These are phyloP conservation scores for Tephrocybe sp. DNA, from an alignment of 768 basidiomycete species.

Conservation along the genomic window DNA sequence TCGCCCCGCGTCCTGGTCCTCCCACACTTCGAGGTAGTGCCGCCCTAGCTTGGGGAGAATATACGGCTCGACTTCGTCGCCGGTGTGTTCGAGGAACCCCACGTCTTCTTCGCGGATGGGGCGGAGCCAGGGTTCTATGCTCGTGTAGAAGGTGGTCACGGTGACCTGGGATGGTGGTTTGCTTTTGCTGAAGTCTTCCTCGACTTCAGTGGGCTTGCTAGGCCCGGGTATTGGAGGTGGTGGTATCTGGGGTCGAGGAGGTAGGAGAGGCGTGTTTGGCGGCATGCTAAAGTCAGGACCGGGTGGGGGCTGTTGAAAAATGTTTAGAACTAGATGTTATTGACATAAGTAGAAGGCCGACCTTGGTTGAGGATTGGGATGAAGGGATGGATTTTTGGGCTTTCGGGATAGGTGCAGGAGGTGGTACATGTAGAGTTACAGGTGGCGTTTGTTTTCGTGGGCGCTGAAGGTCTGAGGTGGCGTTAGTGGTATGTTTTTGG, in stretches of 20 bases:
- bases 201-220: conserved; percentile 78
- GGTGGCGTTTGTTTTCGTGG: conserved; percentile 61
- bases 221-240: conserved; percentile 73
- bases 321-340: conserved; percentile 5
- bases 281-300: conserved; percentile 68
- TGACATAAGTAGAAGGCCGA: conserved; percentile 20
- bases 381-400: conserved; percentile 49
- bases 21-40: conserved; percentile 92
- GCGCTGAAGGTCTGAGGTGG: conserved; percentile 43
- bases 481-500: conserved; percentile 7
- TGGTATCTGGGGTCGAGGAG: conserved; percentile 59
- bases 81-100: conserved; percentile 87
- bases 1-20: conserved; percentile 77
- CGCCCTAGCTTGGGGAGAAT: conserved; percentile 81
- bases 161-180: conserved; percentile 73
- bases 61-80: conserved; percentile 88
- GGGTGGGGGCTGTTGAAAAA: conserved; percentile 19
- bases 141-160: conserved; percentile 79
- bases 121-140: conserved; percentile 87
- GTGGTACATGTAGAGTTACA: conserved; percentile 29
- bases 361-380: conserved; percentile 48
- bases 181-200: conserved; percentile 83
- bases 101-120: conserved; percentile 93
- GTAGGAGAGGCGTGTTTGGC: conserved; percentile 44
- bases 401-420: conserved; percentile 45